Percentiles rank a stretch among this genome's conserved stretches.
These are phyloP conservation scores for Piromyces finnis DNA, from an alignment of 192 early-diverging fungal species.

Conservation along the genomic window DNA sequence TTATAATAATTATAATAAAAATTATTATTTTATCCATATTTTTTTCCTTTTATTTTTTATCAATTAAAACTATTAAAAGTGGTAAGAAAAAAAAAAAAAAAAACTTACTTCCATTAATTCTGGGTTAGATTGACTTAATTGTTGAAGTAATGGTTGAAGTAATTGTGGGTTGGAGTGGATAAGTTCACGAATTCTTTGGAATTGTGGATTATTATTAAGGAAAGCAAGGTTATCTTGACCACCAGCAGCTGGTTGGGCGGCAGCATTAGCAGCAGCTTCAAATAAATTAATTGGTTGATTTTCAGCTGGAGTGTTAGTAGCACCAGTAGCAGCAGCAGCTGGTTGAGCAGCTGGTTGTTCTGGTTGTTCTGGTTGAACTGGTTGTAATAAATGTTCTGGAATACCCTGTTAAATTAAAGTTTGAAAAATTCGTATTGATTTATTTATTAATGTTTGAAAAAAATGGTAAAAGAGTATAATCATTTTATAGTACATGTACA, in stretches of 20 bases:
- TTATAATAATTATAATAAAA: too few relatives aligned
- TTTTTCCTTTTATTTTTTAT: too few relatives aligned
- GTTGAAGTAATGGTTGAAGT: conserved; percentile 65
- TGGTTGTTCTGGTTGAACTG: conserved; percentile 11
- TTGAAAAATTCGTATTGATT: neutral
- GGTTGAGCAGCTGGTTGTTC: conserved; percentile 9
- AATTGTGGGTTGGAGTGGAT: conserved; percentile 72
- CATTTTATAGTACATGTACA: too few relatives aligned
- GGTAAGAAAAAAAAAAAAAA: too few relatives aligned
- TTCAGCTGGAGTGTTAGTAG: conserved; percentile 2
- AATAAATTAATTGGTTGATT: conserved; percentile 1
- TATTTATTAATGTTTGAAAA: too few relatives aligned
- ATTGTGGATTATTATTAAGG: conserved; percentile 56
- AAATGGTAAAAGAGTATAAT: too few relatives aligned
- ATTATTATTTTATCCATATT: too few relatives aligned
- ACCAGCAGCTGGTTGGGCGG: neutral
- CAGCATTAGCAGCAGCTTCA: conserved; percentile 13
- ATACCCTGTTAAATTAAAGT: conserved; percentile 37
- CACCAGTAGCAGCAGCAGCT: conserved; percentile 3
- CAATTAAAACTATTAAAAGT: too few relatives aligned
- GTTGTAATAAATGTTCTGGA: conserved; percentile 43
- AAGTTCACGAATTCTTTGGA: conserved; percentile 76
- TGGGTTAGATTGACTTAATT: conserved; percentile 70
- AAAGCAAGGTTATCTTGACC: neutral
- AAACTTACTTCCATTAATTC: conserved; percentile 40